Evolutionary conservation across 2,329 filamentous ascomycete species (phyloP).

Genomic region (Aspergillus neotritici): DNA sequence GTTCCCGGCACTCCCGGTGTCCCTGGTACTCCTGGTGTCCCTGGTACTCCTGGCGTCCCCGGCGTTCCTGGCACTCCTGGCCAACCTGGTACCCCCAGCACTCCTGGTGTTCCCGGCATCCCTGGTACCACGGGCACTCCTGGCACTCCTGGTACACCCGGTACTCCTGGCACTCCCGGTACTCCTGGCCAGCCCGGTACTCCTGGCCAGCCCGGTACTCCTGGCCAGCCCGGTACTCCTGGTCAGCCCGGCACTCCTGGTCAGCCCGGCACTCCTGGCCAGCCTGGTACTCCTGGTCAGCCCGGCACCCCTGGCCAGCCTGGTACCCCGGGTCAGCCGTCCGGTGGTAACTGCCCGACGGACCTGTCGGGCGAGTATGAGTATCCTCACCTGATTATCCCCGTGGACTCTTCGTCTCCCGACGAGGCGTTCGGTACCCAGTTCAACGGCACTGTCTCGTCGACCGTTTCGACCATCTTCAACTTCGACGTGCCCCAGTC

Average conservation of each 20-base stretch:
- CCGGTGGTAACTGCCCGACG: slow-evolving; percentile 38
- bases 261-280: slow-evolving; percentile 1
- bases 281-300: slow-evolving; percentile 7
- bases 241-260: slow-evolving; percentile 5
- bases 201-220: background rate
- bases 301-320: slow-evolving; percentile 4
- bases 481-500: slow-evolving; percentile 60
- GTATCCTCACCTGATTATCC: slow-evolving; percentile 59
- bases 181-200: slow-evolving; percentile 2
- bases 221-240: slow-evolving; percentile 5
- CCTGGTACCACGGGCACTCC: background rate
- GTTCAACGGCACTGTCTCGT: slow-evolving; percentile 52
- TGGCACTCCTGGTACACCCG: background rate
- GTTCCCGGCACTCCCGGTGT: slow-evolving; percentile 5
- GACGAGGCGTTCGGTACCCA: slow-evolving; percentile 49
- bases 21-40: slow-evolving; percentile 1
- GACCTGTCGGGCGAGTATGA: slow-evolving; percentile 46
- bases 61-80: background rate
- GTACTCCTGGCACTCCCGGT: slow-evolving; percentile 3
- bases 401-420: slow-evolving; percentile 52
- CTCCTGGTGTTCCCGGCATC: background rate
- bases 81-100: background rate
- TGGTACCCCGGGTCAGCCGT: slow-evolving; percentile 4
- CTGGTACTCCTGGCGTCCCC: background rate
- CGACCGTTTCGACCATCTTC: slow-evolving; percentile 55